Percentiles rank a stretch among this genome's conserved stretches.
Conservation (phyloP, 2,329 filamentous ascomycete species). For the Exophiala phaeomuriformis region DNA sequence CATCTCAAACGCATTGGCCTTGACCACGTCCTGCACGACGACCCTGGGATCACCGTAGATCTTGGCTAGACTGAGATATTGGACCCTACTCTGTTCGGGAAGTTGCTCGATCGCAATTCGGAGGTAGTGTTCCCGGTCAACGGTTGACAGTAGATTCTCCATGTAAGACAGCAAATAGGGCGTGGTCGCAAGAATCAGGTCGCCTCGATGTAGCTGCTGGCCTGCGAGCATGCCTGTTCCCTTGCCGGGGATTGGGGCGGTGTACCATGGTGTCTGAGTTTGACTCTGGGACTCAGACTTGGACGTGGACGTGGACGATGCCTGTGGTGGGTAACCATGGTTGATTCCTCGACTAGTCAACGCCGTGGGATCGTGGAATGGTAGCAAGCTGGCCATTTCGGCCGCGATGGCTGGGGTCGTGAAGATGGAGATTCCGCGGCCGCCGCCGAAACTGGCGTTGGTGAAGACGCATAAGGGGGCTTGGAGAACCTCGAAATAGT, state of each 20-base stretch:
- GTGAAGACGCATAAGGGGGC: slow-evolving; percentile 19
- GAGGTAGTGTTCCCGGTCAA: slow-evolving; percentile 18
- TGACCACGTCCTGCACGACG: slow-evolving; percentile 21
- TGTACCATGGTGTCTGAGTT: slow-evolving; percentile 6
- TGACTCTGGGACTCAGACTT: no score
- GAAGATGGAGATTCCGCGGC: slow-evolving; percentile 21
- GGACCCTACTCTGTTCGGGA: slow-evolving; percentile 9
- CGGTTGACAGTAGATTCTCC: slow-evolving; percentile 14
- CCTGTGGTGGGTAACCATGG: no score
- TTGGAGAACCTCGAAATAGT: slow-evolving; percentile 7
- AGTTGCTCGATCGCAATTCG: slow-evolving; percentile 15
- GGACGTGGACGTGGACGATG: no score
- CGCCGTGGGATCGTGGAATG: slow-evolving; percentile 13
- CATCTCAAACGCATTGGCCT: slow-evolving; percentile 23
- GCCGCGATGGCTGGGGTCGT: slow-evolving; percentile 18
- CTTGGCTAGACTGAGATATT: slow-evolving; percentile 13
- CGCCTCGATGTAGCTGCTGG: slow-evolving; percentile 12
- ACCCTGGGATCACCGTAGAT: slow-evolving; percentile 16
- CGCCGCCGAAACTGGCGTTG: slow-evolving; percentile 16
- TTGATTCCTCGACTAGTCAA: slow-evolving; percentile 13
- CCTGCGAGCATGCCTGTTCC: slow-evolving; percentile 19
- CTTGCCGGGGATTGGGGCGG: slow-evolving; percentile 9
- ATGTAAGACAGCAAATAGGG: slow-evolving; percentile 20
- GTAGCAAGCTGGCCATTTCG: slow-evolving; percentile 7
- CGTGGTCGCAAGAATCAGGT: slow-evolving; percentile 15